Percentiles rank a stretch among this genome's conserved stretches.
phyloP scores from a whole-genome alignment of 1,139 yeast genomes.

The Sugiyamaella grinbergsii region DNA sequence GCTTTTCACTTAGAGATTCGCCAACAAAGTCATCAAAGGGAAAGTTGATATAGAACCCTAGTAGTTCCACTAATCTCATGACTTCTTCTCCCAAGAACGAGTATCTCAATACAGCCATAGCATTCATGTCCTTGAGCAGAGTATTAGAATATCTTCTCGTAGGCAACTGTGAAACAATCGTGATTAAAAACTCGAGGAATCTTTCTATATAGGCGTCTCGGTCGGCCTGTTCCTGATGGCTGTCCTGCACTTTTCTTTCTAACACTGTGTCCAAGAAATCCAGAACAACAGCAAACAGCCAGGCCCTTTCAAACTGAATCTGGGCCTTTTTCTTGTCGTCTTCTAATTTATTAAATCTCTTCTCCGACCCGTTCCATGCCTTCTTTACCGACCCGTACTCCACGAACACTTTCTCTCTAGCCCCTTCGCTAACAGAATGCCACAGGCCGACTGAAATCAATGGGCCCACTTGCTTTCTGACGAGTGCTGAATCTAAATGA shows the following conservation, averaged over 20 bases:
- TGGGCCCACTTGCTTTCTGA: conserved; percentile 41
- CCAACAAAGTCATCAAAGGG: conserved; percentile 52
- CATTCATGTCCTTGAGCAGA: conserved; percentile 35
- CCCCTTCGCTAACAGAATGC: conserved; percentile 37
- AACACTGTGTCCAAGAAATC: conserved; percentile 17
- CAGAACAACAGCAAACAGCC: conserved; percentile 23
- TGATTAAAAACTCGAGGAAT: conserved; percentile 39
- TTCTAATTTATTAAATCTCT: conserved; percentile 30
- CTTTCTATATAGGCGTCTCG: conserved; percentile 17
- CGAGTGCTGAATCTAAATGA: conserved; percentile 30
- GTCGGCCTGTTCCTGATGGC: not conserved
- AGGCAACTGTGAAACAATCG: conserved; percentile 47
- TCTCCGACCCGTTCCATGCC: conserved; percentile 36
- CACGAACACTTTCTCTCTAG: conserved; percentile 30
- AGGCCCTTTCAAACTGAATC: conserved; percentile 19
- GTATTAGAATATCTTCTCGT: conserved; percentile 47
- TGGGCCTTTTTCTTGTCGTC: conserved; percentile 21
- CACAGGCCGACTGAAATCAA: conserved; percentile 48
- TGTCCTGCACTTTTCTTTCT: not conserved
- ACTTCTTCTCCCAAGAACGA: not conserved
- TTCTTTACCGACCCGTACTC: conserved; percentile 31
- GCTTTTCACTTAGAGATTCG: conserved; percentile 31
- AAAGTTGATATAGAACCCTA: conserved; percentile 42
- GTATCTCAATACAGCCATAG: not conserved
- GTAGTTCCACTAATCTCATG: conserved; percentile 26